Evolutionary conservation across 805 yeast species (phyloP), one percentile per base, ranked within the genome.

Genomic region (Wickerhamomyces sydowiorum): DNA sequence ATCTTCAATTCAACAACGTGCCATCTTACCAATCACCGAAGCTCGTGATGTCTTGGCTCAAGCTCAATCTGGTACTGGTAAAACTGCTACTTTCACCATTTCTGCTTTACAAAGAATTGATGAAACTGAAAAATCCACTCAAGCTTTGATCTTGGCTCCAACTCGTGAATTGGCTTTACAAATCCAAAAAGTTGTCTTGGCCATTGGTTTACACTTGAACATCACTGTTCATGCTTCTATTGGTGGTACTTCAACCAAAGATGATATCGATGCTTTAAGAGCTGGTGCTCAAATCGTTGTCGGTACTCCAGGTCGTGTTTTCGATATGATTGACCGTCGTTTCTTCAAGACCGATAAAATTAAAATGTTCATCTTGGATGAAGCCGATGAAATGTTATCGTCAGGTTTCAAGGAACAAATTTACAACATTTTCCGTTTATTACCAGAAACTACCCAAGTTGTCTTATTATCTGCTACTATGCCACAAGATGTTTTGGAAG

Each of bases 21-120:
- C 99, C 52, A 93, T 91, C 57, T 73, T 84, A 70, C 99, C 96
- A 67, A 90, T 93, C 66, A 82, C 87, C 60, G 85, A 82, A 66
- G 96, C 96, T 49, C 84, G 88, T 68, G 98, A 91, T 70, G 95
- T 89, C 45, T 80, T 91, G 55, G 99, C 98, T 52, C 99, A 91
- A 73, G 98, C 99, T 51, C 99, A 91, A 74, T 88, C 96, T 38
- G 99, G 99, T 72, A 91, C 99, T 44, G 99, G 99, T 72, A 91
- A 91, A 75, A 91, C 99, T 39, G 99, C 98, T 57, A 91, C 99
- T 44, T 91, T 91, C 76, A 79, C 97, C 57, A 88, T 91, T 52
- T 83, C 83, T 55, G 80, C 82, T 59, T 74, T 80, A 59, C 83
- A 79, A 67, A 76, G 76, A 67, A 76, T 89, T 47, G 96, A 90